Percentiles rank a stretch among this genome's conserved stretches.
phyloP scores from a whole-genome alignment of 2,329 filamentous ascomycete genomes.

The Aspergillus fischeri region DNA sequence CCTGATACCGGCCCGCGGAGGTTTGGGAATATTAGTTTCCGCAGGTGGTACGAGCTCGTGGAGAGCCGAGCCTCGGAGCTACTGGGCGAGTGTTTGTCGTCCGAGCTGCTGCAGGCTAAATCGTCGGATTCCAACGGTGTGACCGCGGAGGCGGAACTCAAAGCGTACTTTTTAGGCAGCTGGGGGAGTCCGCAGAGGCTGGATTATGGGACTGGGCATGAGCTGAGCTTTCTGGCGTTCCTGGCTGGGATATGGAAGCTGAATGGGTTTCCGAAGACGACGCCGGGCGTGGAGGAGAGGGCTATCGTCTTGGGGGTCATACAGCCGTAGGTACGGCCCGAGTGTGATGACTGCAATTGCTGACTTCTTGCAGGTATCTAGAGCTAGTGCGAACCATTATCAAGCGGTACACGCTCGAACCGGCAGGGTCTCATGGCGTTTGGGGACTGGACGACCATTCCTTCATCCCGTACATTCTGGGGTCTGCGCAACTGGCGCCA shows the following conservation, averaged over 20 bases:
- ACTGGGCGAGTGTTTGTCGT: conserved; percentile 54
- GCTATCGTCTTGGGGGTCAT: conserved; percentile 77
- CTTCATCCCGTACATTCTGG: conserved; percentile 91
- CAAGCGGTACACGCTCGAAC: conserved; percentile 85
- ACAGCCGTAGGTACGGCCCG: conserved; percentile 62
- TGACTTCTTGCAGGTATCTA: conserved; percentile 59
- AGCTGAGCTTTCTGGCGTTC: conserved; percentile 91
- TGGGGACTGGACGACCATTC: conserved; percentile 99
- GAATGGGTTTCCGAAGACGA: conserved; percentile 64
- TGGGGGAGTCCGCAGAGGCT: conserved; percentile 87
- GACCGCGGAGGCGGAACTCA: conserved; percentile 63
- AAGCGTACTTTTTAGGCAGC: conserved; percentile 73
- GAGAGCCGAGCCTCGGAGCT: conserved; percentile 56
- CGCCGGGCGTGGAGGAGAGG: conserved; percentile 60
- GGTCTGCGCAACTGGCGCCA: conserved; percentile 82
- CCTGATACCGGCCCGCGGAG: conserved; percentile 80
- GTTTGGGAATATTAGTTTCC: conserved; percentile 89
- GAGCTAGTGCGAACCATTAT: conserved; percentile 77
- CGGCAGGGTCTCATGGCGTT: conserved; percentile 92
- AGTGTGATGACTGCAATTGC: neutral
- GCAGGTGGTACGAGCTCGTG: conserved; percentile 72
- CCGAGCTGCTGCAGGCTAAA: conserved; percentile 39
- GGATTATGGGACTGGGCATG: conserved; percentile 95
- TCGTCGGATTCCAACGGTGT: conserved; percentile 30
- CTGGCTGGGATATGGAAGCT: conserved; percentile 88